A percentile compares a stretch with the other conserved stretches of the same genome.
Evolutionary conservation across 495 filamentous ascomycete species (phyloP).

Genomic region (Opeltia flavorubescens): DNA sequence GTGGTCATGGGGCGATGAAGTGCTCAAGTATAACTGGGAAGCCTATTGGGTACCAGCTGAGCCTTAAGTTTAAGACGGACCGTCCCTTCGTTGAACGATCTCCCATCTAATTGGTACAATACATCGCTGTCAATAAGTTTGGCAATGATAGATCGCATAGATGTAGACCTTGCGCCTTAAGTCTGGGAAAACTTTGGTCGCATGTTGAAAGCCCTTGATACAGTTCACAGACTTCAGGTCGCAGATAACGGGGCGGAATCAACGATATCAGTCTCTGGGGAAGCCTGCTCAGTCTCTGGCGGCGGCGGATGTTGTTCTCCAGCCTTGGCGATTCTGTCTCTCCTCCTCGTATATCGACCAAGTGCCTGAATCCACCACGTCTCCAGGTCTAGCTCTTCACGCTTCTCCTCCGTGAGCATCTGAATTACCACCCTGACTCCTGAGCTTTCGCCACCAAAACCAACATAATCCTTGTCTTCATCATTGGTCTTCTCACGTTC

Average conservation of each 20-base stretch:
- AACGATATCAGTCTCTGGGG: background rate
- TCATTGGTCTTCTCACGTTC: constrained; percentile 21
- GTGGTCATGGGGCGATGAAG: constrained; percentile 85
- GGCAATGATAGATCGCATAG: no score
- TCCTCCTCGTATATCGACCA: constrained; percentile 26
- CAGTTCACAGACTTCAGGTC: no score
- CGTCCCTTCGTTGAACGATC: no score
- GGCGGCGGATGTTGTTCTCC: no score
- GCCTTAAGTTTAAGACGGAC: background rate
- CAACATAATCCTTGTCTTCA: constrained; percentile 37
- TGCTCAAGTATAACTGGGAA: constrained; percentile 59
- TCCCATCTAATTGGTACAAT: no score
- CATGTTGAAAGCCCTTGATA: no score
- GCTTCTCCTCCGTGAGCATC: constrained; percentile 75
- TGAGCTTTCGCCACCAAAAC: constrained; percentile 51
- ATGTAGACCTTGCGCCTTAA: no score
- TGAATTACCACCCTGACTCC: constrained; percentile 69
- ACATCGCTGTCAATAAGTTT: no score
- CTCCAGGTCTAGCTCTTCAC: constrained; percentile 73
- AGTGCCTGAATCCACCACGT: constrained; percentile 53
- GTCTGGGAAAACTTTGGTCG: no score
- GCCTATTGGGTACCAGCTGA: constrained; percentile 42
- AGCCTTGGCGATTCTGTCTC: constrained; percentile 12
- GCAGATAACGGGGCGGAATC: constrained; percentile 7
- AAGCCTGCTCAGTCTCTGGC: constrained; percentile 11